These are phyloP conservation scores for Fraxinus greggii DNA, from an alignment of 305 asterid genomes.

Conservation along the genomic window DNA sequence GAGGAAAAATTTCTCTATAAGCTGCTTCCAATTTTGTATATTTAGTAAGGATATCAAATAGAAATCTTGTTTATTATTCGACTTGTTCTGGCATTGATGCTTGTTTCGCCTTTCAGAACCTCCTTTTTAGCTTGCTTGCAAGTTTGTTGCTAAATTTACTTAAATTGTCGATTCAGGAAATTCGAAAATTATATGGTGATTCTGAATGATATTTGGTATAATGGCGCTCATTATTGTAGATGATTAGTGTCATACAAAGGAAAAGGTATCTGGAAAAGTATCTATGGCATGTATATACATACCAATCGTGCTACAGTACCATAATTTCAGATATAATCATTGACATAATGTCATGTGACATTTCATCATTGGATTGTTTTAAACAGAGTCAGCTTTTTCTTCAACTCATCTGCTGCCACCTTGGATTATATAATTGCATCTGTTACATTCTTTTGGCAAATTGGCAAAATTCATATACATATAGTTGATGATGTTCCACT, in stretches of 20 bases:
- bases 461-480: neutral
- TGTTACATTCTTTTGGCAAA: neutral
- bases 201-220: neutral
- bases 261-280: neutral
- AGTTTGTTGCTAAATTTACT: neutral
- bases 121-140: neutral
- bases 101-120: neutral
- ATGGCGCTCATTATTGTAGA: neutral
- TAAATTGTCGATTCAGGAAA: neutral
- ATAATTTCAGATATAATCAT: no score
- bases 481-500: neutral
- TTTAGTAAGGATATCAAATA: neutral
- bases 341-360: no score
- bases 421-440: neutral
- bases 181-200: neutral
- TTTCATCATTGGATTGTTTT: neutral
- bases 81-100: neutral
- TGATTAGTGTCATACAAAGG: neutral
- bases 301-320: neutral
- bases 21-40: neutral
- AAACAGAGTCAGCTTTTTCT: neutral
- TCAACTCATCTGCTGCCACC: no score
- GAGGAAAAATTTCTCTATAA: neutral
- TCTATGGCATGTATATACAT: neutral
- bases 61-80: neutral